Base-by-base conservation (phyloP, 805 yeast species). In the Pichia membranifaciens region DNA sequence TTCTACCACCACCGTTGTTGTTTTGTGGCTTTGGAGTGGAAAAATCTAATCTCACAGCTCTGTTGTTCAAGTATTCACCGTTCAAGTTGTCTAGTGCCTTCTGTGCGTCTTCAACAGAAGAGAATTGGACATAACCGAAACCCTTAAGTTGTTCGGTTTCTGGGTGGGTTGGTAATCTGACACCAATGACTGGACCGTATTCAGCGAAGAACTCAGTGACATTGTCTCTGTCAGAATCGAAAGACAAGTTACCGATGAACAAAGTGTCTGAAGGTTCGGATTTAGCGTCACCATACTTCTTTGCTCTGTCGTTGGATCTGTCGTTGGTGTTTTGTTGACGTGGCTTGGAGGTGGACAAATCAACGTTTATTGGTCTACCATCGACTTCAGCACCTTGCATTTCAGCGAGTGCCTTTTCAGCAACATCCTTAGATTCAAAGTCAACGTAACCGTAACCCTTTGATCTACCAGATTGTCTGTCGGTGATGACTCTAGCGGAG, bases 91-190 rank as follows among this genome's bases (percentile, higher is more conserved):
- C 88, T 54, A 86, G 72, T 48, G 98, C 98, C 52, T 82, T 78
- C 70, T 83, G 79, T 58, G 99, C 97, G 68, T 87, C 96, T 39
- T 90, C 98, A 55, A 86, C 74, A 50, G 84, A 76, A 40, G 85
- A 74, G 66, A 79, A 91, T 74, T 93, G 98, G 49, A 91, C 96
- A 71, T 93, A 93, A 57, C 98, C 99, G 73, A 93, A 93, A 58
- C 99, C 99, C 81, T 93, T 93, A 70, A 96, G 95, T 74, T 91
- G 96, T 69, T 89, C 95, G 56, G 98, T 90, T 70, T 91, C 98
- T 64, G 96, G 97, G 74, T 93, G 95, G 38, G 98, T 91, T 69
- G 99, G 99, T 58, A 93, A 75, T 76, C 99, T 84, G 59, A 89
- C 90, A 53, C 95, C 87, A 47, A 88, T 71, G 52, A 93, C 87